phyloP scores from a whole-genome alignment of 768 basidiomycete species.

The Boletus sp. region DNA sequence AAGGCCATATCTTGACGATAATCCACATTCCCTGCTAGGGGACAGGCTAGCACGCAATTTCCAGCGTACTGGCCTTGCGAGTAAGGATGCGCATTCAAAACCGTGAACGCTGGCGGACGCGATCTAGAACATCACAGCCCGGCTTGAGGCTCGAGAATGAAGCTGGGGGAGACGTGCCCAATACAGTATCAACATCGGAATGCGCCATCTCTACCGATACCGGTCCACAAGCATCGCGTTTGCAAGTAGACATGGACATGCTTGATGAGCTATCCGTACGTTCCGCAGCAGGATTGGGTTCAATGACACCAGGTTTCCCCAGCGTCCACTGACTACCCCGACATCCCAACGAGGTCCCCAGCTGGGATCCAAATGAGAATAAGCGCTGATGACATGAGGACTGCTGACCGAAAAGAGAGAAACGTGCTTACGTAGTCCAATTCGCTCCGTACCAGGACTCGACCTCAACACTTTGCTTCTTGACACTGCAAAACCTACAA shows the following conservation, averaged over 20 bases:
- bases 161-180: conserved; percentile 9
- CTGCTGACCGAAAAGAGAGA: too few species aligned
- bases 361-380: too few species aligned
- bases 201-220: conserved; percentile 1
- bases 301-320: background rate
- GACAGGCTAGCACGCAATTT: background rate
- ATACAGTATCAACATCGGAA: background rate
- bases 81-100: background rate
- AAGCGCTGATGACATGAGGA: background rate
- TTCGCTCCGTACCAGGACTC: background rate
- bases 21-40: too few species aligned
- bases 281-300: background rate
- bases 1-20: too few species aligned
- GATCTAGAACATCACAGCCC: conserved; percentile 5
- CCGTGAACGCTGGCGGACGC: background rate
- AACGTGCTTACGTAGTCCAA: background rate
- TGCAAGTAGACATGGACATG: background rate
- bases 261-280: conserved; percentile 2
- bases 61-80: background rate
- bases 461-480: background rate
- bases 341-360: background rate
- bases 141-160: conserved; percentile 10
- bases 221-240: background rate
- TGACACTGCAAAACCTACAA: background rate
- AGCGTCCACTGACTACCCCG: too few species aligned